Percentiles rank a stretch among this genome's conserved stretches.
These are phyloP conservation scores for Termitomyces sp. DNA, from an alignment of 768 basidiomycete species.

Conservation along the genomic window DNA sequence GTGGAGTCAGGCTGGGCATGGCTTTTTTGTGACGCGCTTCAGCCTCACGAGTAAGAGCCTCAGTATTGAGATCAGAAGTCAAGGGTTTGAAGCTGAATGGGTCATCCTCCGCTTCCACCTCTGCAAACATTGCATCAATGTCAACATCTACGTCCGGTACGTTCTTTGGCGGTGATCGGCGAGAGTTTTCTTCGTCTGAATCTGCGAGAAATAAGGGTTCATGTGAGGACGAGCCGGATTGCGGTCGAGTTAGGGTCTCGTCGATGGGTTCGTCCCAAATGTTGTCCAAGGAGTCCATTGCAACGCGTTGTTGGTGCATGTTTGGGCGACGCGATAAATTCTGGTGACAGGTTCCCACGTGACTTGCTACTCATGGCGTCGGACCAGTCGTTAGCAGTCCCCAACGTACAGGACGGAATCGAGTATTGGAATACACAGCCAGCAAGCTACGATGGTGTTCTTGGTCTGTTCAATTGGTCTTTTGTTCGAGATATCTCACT, in stretches of 20 bases:
- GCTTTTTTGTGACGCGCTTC: constrained; percentile 43
- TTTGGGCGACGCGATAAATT: constrained; percentile 32
- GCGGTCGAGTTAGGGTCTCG: constrained; percentile 15
- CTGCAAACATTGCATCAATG: constrained; percentile 42
- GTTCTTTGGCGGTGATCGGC: constrained; percentile 22
- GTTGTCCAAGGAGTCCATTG: constrained; percentile 45
- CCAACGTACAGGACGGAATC: constrained; percentile 74
- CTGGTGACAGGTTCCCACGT: constrained; percentile 8
- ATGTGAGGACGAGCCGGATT: constrained; percentile 22
- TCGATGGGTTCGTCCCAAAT: constrained; percentile 61
- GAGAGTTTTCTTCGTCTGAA: constrained; percentile 48
- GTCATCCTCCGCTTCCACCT: constrained; percentile 36
- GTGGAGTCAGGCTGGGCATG: constrained; percentile 35
- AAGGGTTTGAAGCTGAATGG: constrained; percentile 43
- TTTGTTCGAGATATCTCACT: constrained; percentile 9
- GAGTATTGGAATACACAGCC: constrained; percentile 84
- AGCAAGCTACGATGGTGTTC: constrained; percentile 83
- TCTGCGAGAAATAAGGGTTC: constrained; percentile 59
- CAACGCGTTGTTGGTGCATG: constrained; percentile 42
- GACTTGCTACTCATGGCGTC: constrained; percentile 10
- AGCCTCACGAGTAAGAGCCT: constrained; percentile 53
- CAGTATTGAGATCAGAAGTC: constrained; percentile 51
- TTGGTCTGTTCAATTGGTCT: constrained; percentile 46
- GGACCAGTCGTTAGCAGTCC: constrained; percentile 25
- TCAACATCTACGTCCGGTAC: constrained; percentile 51